phyloP scores from a whole-genome alignment of 192 early-diverging fungal genomes.

The Coemansia sp. region DNA sequence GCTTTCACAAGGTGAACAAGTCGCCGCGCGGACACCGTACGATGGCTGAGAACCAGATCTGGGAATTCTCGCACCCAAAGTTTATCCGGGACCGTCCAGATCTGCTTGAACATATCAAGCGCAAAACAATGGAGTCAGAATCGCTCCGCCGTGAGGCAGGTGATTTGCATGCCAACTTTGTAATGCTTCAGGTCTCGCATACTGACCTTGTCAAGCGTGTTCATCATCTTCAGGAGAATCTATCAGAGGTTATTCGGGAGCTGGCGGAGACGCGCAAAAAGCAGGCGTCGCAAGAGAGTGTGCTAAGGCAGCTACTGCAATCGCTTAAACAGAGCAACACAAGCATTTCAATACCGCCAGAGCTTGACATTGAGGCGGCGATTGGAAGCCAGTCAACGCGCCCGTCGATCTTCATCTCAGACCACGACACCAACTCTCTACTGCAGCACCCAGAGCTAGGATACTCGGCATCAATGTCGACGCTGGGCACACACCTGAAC shows the following conservation, averaged over 20 bases:
- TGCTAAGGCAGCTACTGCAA: conserved; percentile 65
- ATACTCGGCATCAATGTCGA: conserved; percentile 46
- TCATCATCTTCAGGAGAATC: conserved; percentile 70
- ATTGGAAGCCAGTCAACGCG: conserved; percentile 44
- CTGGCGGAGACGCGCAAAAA: conserved; percentile 69
- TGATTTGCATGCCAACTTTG: conserved; percentile 72
- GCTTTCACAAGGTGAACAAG: conserved; percentile 93
- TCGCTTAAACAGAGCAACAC: conserved; percentile 37
- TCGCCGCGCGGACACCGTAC: conserved; percentile 81
- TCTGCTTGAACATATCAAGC: conserved; percentile 85
- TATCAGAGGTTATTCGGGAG: conserved; percentile 68
- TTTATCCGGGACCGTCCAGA: conserved; percentile 74
- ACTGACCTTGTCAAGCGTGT: conserved; percentile 72
- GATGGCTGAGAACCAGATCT: conserved; percentile 85
- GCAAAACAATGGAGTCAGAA: conserved; percentile 87
- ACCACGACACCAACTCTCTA: conserved; percentile 52
- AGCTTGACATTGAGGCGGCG: conserved; percentile 46
- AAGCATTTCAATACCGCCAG: conserved; percentile 30
- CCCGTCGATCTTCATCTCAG: conserved; percentile 51
- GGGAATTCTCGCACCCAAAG: conserved; percentile 86
- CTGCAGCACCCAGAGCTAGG: conserved; percentile 41
- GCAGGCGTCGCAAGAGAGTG: conserved; percentile 64
- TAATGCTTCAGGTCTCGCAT: conserved; percentile 74
- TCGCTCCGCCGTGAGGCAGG: conserved; percentile 67
- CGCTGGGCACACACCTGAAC: conserved; percentile 40